Conservation (phyloP, 176 grass and related monocot genomes). For the Juncus effusus region DNA sequence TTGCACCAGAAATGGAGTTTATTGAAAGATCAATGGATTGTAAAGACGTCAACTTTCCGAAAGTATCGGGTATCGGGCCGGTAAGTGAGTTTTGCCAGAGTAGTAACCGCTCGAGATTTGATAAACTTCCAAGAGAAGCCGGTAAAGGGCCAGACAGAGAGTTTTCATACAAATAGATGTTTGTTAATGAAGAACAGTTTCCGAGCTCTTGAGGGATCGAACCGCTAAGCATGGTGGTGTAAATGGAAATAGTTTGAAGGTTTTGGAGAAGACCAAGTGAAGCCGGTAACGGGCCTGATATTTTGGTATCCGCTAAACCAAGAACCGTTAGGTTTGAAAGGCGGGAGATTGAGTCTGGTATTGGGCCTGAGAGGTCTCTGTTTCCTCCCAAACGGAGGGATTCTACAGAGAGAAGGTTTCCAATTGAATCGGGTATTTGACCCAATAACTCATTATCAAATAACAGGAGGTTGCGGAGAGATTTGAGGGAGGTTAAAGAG, state of each 20-base stretch:
- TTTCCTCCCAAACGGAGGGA: constrained; percentile 73
- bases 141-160: constrained; percentile 62
- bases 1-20: constrained; percentile 78
- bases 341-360: constrained; percentile 53
- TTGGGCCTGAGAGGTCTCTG: constrained; percentile 51
- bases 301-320: constrained; percentile 84
- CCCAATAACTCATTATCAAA: constrained; percentile 81
- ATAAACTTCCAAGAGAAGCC: constrained; percentile 43
- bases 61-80: constrained; percentile 66
- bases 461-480: constrained; percentile 45
- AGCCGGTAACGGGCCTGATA: constrained; percentile 60
- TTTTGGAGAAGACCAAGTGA: constrained; percentile 55
- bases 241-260: constrained; percentile 71
- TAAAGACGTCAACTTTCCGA: constrained; percentile 60
- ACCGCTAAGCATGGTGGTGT: constrained; percentile 67
- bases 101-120: constrained; percentile 66
- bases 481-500: constrained; percentile 28
- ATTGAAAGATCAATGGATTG: constrained; percentile 82
- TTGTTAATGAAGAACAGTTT: constrained; percentile 62
- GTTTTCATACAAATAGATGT: constrained; percentile 92
- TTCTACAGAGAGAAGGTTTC: constrained; percentile 52
- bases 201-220: constrained; percentile 78
- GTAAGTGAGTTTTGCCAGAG: constrained; percentile 94
- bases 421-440: constrained; percentile 56
- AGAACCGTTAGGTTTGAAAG: constrained; percentile 60